Percentiles rank a stretch among this genome's conserved stretches.
phyloP scores from a whole-genome alignment of 768 basidiomycete genomes.

The Mycena amicta region DNA sequence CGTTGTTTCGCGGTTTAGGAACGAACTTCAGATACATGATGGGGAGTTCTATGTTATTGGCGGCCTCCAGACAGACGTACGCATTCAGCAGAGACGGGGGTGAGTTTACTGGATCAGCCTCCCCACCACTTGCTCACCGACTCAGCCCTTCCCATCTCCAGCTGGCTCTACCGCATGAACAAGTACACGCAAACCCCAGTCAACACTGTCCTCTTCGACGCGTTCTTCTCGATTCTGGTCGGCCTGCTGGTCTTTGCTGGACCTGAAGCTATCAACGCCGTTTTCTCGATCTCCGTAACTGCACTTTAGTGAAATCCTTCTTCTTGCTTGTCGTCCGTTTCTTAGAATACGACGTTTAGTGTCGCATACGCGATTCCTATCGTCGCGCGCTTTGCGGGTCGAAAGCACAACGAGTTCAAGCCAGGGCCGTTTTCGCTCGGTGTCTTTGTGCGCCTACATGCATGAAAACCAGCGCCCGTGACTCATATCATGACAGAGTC shows the following conservation, averaged over 20 bases:
- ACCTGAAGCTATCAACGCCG: slow-evolving; percentile 40
- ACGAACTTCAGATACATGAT: slow-evolving; percentile 31
- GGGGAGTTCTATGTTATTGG: slow-evolving; percentile 33
- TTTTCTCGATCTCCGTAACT: slow-evolving; percentile 36
- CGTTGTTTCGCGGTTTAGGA: slow-evolving; percentile 15
- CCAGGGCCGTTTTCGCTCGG: slow-evolving; percentile 45
- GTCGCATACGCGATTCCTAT: slow-evolving; percentile 41
- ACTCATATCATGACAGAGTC: slow-evolving; percentile 36
- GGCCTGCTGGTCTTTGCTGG: slow-evolving; percentile 51
- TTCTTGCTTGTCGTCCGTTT: no score
- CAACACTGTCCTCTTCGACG: slow-evolving; percentile 45
- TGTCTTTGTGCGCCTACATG: slow-evolving; percentile 25
- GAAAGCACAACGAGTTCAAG: slow-evolving; percentile 29
- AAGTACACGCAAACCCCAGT: slow-evolving; percentile 44
- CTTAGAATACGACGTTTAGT: no score
- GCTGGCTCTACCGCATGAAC: slow-evolving; percentile 43
- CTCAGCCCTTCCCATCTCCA: slow-evolving; percentile 47
- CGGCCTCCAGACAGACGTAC: slow-evolving; percentile 36
- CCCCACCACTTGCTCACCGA: background rate
- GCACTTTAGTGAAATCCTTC: no score
- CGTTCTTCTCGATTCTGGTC: slow-evolving; percentile 36
- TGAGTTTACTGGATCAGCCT: background rate
- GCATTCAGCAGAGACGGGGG: slow-evolving; percentile 30
- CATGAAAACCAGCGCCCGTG: background rate
- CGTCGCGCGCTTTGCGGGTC: slow-evolving; percentile 32